Evolutionary conservation across 345 rosid species (phyloP).

Genomic region (Camelina neglecta): DNA sequence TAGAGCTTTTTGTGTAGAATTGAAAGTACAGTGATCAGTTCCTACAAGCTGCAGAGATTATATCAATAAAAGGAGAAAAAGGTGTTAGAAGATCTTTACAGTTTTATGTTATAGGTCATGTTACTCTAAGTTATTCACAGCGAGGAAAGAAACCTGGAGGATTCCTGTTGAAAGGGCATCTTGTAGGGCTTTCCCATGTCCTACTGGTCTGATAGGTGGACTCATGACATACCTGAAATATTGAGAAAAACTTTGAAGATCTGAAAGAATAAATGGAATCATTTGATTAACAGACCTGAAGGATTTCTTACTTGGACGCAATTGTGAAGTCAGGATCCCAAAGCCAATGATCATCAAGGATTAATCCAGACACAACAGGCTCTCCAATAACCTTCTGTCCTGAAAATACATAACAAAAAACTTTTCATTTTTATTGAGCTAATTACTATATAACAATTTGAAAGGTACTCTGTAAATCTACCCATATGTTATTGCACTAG

Average conservation of each 20-base stretch:
- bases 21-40: slow-evolving; percentile 91
- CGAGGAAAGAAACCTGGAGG: slow-evolving; percentile 66
- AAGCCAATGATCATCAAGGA: slow-evolving; percentile 84
- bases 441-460: neutral
- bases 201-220: slow-evolving; percentile 89
- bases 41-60: slow-evolving; percentile 80
- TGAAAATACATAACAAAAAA: slow-evolving; percentile 45
- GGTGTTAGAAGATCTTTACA: neutral
- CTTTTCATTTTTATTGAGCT: neutral
- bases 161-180: slow-evolving; percentile 93
- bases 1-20: slow-evolving; percentile 81
- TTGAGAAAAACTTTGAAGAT: slow-evolving; percentile 22
- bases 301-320: slow-evolving; percentile 74
- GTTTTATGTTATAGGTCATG: neutral
- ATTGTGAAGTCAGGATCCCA: slow-evolving; percentile 87
- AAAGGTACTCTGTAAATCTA: slow-evolving; percentile 7
- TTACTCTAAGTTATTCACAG: slow-evolving; percentile 11
- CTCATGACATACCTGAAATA: slow-evolving; percentile 92
- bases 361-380: slow-evolving; percentile 89
- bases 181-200: slow-evolving; percentile 88
- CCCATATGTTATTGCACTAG: neutral
- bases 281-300: neutral
- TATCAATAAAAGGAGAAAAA: slow-evolving; percentile 1
- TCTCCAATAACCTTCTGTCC: slow-evolving; percentile 97
- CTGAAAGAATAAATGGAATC: slow-evolving; percentile 6